Base-by-base conservation (phyloP, 75 land plant species). In the Isoetes taiwanensis region DNA sequence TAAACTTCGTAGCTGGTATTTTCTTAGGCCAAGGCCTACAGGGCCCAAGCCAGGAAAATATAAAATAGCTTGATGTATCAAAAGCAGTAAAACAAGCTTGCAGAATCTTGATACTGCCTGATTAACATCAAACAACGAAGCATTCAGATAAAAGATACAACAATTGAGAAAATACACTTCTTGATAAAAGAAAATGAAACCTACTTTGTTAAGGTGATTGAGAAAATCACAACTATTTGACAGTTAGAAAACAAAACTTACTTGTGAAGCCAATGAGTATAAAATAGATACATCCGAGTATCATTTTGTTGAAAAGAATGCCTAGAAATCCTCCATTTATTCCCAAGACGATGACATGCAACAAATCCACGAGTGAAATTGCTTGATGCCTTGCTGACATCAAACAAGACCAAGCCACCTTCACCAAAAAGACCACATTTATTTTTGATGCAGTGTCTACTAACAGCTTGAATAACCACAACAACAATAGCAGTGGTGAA, bases 401-500 rank as follows among this genome's bases (percentile, higher is more conserved):
- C 74, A 56, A 54, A 86, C 63, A 86, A 68, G 71, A 88, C 76
- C 43, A 81, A 62, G 9, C 90, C 85, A 38, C 96, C 83, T 42
- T 52, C 71, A 24, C 96, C 85, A 58, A 85, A 85, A 12, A 81
- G 64, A 17, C 96, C 96, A 66, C 96, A 89, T 16, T 76, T 61
- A 6, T 85, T 85, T 41, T 72, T 54, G 4, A 63, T 64, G 70
- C 96, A 89, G 28, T 43, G 65, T 32, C 68, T 72, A 2, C 82
- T 81, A 63, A 72, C 80, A 32, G 75, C 73, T 20, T 83, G 60
- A 1, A 89, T 71, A 34, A 82, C 80, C 42, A 89, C 78, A 39
- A 72, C 85, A 19, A 81, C 86, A 20, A 81, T 66, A 2, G 96
- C 96, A 25, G 96, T 80, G 43, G 76, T 81, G 69, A 89, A 81